phyloP scores from a whole-genome alignment of 116 monocot genomes.

The Iris pallida region DNA sequence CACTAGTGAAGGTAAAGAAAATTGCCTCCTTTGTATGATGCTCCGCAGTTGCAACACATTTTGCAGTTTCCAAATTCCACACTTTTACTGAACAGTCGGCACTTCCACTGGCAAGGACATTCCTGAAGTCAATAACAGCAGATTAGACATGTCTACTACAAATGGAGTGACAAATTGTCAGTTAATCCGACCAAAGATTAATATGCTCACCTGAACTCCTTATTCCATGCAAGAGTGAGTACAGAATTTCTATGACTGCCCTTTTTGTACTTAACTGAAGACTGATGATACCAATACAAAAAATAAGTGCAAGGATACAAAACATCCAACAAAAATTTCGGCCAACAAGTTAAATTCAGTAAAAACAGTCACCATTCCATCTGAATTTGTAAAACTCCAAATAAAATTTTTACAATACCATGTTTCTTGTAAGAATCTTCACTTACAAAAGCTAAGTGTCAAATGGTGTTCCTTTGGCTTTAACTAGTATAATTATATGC shows the following conservation, averaged over 20 bases:
- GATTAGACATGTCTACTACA: background rate
- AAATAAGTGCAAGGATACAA: too few relatives aligned
- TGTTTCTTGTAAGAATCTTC: too few relatives aligned
- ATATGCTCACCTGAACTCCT: conserved; percentile 63
- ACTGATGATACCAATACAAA: conserved; percentile 15
- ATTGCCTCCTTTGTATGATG: conserved; percentile 81
- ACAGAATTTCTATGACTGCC: conserved; percentile 82
- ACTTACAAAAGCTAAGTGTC: too few relatives aligned
- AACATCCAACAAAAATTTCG: too few relatives aligned
- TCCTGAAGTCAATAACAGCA: conserved; percentile 42
- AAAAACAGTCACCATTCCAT: too few relatives aligned
- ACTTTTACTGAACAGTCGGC: conserved; percentile 85
- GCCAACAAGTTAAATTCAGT: too few relatives aligned
- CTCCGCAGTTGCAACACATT: conserved; percentile 62
- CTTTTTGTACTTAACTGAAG: conserved; percentile 61
- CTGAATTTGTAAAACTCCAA: too few relatives aligned
- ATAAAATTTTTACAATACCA: too few relatives aligned
- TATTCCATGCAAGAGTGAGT: conserved; percentile 96
- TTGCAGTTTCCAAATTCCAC: conserved; percentile 68
- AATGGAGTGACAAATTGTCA: background rate
- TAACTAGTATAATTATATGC: too few relatives aligned
- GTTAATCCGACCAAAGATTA: background rate
- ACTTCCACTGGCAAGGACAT: conserved; percentile 96
- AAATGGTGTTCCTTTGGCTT: too few relatives aligned
- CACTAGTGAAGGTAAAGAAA: conserved; percentile 6